Percentiles rank a stretch among this genome's conserved stretches.
phyloP scores from a whole-genome alignment of 2,329 filamentous ascomycete genomes.

The Ophiocordyceps camponoti-saundersi region DNA sequence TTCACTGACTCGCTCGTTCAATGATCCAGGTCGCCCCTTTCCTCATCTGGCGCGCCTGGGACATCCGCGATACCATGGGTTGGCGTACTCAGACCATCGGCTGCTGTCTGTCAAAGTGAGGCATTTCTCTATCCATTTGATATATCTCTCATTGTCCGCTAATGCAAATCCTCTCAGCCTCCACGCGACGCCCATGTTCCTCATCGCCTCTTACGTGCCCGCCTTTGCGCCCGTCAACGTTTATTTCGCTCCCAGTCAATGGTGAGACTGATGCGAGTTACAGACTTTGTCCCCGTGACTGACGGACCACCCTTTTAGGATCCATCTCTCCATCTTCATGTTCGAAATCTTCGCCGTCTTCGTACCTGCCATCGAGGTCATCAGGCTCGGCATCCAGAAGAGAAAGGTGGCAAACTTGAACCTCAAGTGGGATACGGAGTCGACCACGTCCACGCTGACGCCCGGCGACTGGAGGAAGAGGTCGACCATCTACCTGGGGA shows the following conservation, averaged over 20 bases:
- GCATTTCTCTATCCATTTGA: too few relatives aligned
- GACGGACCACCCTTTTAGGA: slow-evolving; percentile 22
- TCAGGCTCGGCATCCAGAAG: slow-evolving; percentile 19
- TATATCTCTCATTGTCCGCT: background rate
- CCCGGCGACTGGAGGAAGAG: slow-evolving; percentile 3
- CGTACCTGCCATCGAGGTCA: slow-evolving; percentile 42
- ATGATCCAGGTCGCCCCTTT: slow-evolving; percentile 24
- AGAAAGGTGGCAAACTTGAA: slow-evolving; percentile 25
- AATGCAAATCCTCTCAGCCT: slow-evolving; percentile 20
- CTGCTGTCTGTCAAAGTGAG: slow-evolving; percentile 17
- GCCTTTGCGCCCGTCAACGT: slow-evolving; percentile 31
- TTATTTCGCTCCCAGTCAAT: slow-evolving; percentile 11
- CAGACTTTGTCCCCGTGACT: background rate
- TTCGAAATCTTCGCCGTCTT: slow-evolving; percentile 46
- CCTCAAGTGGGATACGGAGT: slow-evolving; percentile 7
- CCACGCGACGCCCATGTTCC: slow-evolving; percentile 47
- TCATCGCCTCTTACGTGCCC: slow-evolving; percentile 36
- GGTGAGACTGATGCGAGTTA: background rate
- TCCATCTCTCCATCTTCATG: slow-evolving; percentile 36
- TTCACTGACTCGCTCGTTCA: background rate
- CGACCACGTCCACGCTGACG: slow-evolving; percentile 8
- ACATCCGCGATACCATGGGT: slow-evolving; percentile 45
- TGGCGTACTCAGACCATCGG: slow-evolving; percentile 45
- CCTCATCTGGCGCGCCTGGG: slow-evolving; percentile 40
- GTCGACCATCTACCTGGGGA: slow-evolving; percentile 14